Evolutionary conservation across 2,329 filamentous ascomycete genomes (phyloP).

Genomic region (Teratosphaeriaceae sp.): DNA sequence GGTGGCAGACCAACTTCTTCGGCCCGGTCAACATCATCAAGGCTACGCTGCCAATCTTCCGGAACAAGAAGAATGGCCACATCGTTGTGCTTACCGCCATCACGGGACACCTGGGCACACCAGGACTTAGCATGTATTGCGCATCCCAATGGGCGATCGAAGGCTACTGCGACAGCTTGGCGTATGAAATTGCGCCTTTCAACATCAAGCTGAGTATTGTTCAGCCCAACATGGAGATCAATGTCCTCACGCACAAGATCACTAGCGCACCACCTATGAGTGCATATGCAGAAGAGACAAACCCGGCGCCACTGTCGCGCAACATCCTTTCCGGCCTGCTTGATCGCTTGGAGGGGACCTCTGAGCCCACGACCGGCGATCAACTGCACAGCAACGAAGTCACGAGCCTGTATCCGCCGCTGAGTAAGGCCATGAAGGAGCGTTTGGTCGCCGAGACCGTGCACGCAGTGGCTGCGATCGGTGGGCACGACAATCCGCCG

Average conservation of each 20-base stretch:
- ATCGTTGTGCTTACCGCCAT: conserved; percentile 86
- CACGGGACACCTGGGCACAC: conserved; percentile 86
- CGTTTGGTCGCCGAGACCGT: conserved; percentile 81
- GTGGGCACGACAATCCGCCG: conserved; percentile 91
- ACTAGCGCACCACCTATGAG: conserved; percentile 73
- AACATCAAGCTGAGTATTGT: conserved; percentile 95
- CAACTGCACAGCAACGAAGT: conserved; percentile 43
- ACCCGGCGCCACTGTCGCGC: conserved; percentile 71
- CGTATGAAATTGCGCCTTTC: conserved; percentile 92
- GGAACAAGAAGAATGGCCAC: conserved; percentile 76
- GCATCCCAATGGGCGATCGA: conserved; percentile 92
- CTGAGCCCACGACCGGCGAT: conserved; percentile 38
- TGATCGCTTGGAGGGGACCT: conserved; percentile 53
- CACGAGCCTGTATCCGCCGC: conserved; percentile 65
- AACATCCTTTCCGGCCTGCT: conserved; percentile 77
- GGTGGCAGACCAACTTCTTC: conserved; percentile 88
- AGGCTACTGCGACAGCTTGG: conserved; percentile 88
- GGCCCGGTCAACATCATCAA: conserved; percentile 95
- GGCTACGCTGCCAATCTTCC: conserved; percentile 71
- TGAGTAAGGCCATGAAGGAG: conserved; percentile 63
- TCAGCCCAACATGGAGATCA: conserved; percentile 90
- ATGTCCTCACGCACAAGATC: conserved; percentile 78
- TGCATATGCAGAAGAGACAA: conserved; percentile 60
- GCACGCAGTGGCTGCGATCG: conserved; percentile 83
- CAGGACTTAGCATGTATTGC: conserved; percentile 83